Conservation (phyloP, 805 yeast genomes). For the Metschnikowia dekortorum region DNA sequence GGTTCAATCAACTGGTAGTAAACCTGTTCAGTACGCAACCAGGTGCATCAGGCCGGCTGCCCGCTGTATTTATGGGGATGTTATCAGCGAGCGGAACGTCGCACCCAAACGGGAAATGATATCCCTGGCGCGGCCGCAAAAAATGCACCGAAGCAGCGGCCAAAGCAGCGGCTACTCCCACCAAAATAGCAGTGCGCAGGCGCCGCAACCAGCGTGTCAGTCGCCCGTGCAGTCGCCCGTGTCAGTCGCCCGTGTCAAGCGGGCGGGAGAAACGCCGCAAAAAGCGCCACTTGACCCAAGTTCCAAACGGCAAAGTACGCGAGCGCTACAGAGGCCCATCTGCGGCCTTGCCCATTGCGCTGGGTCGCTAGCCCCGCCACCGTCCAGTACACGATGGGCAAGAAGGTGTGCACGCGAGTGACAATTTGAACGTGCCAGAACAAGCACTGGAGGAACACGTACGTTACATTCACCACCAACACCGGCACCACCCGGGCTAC, state of each 20-base stretch:
- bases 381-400: constrained; percentile 71
- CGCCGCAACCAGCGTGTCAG: neutral
- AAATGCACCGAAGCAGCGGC: neutral
- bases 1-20: neutral
- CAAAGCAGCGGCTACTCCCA: neutral
- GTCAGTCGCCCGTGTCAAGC: constrained; percentile 44
- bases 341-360: constrained; percentile 6
- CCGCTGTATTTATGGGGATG: constrained; percentile 6
- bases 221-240: constrained; percentile 20
- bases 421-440: constrained; percentile 85
- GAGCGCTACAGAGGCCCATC: constrained; percentile 14
- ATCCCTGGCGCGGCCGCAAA: constrained; percentile 2
- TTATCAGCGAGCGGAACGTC: constrained; percentile 6
- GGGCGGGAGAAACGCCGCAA: constrained; percentile 86
- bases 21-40: no score
- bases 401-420: constrained; percentile 70
- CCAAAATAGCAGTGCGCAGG: neutral
- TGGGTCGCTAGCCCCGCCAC: constrained; percentile 44
- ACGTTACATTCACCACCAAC: constrained; percentile 37
- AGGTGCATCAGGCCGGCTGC: neutral
- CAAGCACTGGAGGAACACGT: constrained; percentile 48
- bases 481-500: constrained; percentile 34
- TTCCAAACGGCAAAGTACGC: constrained; percentile 58
- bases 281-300: constrained; percentile 64
- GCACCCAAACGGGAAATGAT: constrained; percentile 3